Conservation (phyloP, 2,329 filamentous ascomycete species). For the Dactylonectria estremocensis region DNA sequence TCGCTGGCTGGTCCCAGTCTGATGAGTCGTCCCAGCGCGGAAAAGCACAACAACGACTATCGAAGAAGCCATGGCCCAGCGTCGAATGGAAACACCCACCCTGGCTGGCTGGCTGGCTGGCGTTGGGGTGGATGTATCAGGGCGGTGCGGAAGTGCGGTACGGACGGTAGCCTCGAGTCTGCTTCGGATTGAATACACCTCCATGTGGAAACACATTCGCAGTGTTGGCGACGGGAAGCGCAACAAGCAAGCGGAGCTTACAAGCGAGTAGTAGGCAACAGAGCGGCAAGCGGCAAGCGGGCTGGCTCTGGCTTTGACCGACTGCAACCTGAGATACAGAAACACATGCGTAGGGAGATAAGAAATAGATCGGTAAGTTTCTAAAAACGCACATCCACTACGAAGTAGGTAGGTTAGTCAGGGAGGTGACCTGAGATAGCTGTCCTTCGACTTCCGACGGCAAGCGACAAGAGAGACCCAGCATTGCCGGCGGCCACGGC, state of each 20-base stretch:
- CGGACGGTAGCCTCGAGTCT: neutral
- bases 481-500: constrained; percentile 26
- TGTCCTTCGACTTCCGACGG: constrained; percentile 5
- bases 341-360: constrained; percentile 19
- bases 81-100: constrained; percentile 18
- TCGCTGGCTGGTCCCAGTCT: constrained; percentile 12
- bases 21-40: constrained; percentile 24
- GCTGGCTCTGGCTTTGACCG: constrained; percentile 13
- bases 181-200: neutral
- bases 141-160: constrained; percentile 5
- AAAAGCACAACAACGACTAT: constrained; percentile 33
- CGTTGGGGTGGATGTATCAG: constrained; percentile 22
- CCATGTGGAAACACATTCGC: constrained; percentile 3
- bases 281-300: neutral
- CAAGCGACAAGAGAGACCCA: constrained; percentile 12
- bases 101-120: neutral
- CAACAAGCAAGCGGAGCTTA: constrained; percentile 8
- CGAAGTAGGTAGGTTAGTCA: constrained; percentile 26
- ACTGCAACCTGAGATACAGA: constrained; percentile 1
- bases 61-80: constrained; percentile 19
- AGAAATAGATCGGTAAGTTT: constrained; percentile 24
- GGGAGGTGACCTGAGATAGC: constrained; percentile 28
- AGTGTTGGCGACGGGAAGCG: neutral
- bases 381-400: constrained; percentile 22
- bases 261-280: neutral